Percentiles rank a stretch among this genome's conserved stretches.
Conservation (phyloP, 371 early-diverging fungal species). For the Entomophthora muscae region DNA sequence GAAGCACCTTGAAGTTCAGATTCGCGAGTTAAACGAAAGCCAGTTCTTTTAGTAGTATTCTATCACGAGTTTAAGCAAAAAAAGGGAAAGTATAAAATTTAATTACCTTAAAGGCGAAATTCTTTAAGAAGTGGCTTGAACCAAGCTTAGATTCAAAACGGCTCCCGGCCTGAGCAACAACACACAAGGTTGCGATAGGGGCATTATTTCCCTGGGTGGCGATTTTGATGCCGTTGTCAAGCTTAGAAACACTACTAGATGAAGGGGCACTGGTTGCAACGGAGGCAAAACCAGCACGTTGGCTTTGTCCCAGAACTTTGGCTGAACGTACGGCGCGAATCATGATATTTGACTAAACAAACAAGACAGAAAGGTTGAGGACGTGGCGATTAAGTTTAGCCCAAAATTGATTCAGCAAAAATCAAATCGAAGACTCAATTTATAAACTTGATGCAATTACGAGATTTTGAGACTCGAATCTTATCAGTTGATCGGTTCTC, state of each 20-base stretch:
- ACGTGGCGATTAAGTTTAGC: too few relatives aligned
- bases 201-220: slow-evolving; percentile 26
- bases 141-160: slow-evolving; percentile 70
- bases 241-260: background rate
- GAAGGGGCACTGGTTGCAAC: background rate
- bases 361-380: too few relatives aligned
- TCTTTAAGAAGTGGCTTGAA: slow-evolving; percentile 79
- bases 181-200: slow-evolving; percentile 61
- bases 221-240: slow-evolving; percentile 5
- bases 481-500: too few relatives aligned
- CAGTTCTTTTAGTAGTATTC: slow-evolving; percentile 66
- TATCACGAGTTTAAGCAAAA: slow-evolving; percentile 14
- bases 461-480: too few relatives aligned
- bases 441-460: too few relatives aligned
- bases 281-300: background rate
- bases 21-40: slow-evolving; percentile 78
- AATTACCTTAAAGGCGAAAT: slow-evolving; percentile 76
- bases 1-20: slow-evolving; percentile 84
- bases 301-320: background rate
- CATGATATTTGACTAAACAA: background rate
- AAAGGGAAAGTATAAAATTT: background rate
- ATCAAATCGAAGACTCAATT: too few relatives aligned
- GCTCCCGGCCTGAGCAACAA: slow-evolving; percentile 79
- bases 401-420: too few relatives aligned
- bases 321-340: background rate